phyloP scores from a whole-genome alignment of 371 early-diverging fungal species.

The Mortierella polycephala region DNA sequence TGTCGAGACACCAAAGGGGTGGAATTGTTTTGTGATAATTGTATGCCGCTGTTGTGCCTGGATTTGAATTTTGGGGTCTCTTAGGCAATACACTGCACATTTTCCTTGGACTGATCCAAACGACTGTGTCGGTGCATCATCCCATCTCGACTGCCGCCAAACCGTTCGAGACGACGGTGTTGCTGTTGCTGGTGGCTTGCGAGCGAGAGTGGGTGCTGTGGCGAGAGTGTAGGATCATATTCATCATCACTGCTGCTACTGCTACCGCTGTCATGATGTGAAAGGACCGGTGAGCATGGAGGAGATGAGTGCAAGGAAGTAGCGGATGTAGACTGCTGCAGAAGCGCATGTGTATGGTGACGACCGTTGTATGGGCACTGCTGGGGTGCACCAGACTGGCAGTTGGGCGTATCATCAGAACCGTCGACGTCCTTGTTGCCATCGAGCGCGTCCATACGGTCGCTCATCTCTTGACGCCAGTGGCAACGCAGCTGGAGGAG shows the following conservation, averaged over 20 bases:
- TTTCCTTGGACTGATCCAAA: conserved; percentile 29
- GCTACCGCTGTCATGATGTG: conserved; percentile 42
- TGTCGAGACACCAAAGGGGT: not conserved
- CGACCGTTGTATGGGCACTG: conserved; percentile 13
- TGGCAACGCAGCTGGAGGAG: conserved; percentile 45
- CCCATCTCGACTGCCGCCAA: conserved; percentile 30
- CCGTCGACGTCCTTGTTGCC: conserved; percentile 3
- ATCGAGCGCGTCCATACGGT: conserved; percentile 5
- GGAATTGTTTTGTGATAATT: not conserved
- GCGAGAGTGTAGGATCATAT: conserved; percentile 12
- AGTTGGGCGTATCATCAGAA: conserved; percentile 7
- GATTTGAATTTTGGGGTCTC: not conserved
- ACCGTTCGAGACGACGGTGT: conserved; percentile 32
- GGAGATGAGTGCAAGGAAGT: conserved; percentile 25
- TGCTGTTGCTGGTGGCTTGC: conserved; percentile 33
- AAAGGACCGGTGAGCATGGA: conserved; percentile 46
- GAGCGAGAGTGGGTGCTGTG: conserved; percentile 8
- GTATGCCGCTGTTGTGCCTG: not conserved
- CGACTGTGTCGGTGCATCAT: conserved; percentile 45
- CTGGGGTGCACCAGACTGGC: not conserved
- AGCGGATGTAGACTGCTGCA: conserved; percentile 16
- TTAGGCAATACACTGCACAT: conserved; percentile 38
- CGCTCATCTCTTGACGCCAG: conserved; percentile 43
- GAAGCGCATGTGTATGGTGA: conserved; percentile 22
- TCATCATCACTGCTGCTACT: conserved; percentile 41